phyloP scores from a whole-genome alignment of 495 filamentous ascomycete genomes.

The Massariosphaeria phaeospora region DNA sequence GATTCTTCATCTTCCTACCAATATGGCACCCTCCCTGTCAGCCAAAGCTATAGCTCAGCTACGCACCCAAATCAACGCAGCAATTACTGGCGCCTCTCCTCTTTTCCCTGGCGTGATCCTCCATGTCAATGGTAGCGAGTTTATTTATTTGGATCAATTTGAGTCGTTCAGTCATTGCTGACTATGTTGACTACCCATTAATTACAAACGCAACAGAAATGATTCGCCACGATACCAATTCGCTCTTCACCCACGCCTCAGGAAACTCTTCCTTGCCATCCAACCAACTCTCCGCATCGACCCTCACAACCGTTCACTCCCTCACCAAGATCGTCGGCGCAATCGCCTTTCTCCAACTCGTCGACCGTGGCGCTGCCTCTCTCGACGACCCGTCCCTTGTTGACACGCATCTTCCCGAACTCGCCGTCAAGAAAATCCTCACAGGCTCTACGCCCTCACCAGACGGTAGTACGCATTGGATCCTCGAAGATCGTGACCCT shows the following conservation, averaged over 20 bases:
- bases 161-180: too few relatives aligned
- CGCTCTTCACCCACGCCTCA: conserved; percentile 17
- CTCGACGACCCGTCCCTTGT: conserved; percentile 13
- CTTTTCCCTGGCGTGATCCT: conserved; percentile 15
- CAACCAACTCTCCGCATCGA: not conserved
- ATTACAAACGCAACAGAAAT: too few relatives aligned
- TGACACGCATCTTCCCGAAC: conserved; percentile 7
- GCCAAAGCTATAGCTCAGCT: not conserved
- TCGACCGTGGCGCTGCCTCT: not conserved
- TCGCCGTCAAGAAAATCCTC: conserved; percentile 10
- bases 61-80: conserved; percentile 1
- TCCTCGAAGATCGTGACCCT: not conserved
- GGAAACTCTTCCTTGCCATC: not conserved
- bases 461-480: not conserved
- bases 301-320: conserved; percentile 8
- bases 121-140: too few relatives aligned
- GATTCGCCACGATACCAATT: conserved; percentile 1
- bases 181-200: too few relatives aligned
- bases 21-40: conserved; percentile 6
- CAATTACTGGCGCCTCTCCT: not conserved
- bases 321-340: conserved; percentile 21
- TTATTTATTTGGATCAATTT: too few relatives aligned
- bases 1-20: not conserved
- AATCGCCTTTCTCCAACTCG: conserved; percentile 22
- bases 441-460: not conserved